A percentile compares a stretch with the other conserved stretches of the same genome.
These are phyloP conservation scores for Solanum rostratum DNA, from an alignment of 257 asterid species.

Conservation along the genomic window DNA sequence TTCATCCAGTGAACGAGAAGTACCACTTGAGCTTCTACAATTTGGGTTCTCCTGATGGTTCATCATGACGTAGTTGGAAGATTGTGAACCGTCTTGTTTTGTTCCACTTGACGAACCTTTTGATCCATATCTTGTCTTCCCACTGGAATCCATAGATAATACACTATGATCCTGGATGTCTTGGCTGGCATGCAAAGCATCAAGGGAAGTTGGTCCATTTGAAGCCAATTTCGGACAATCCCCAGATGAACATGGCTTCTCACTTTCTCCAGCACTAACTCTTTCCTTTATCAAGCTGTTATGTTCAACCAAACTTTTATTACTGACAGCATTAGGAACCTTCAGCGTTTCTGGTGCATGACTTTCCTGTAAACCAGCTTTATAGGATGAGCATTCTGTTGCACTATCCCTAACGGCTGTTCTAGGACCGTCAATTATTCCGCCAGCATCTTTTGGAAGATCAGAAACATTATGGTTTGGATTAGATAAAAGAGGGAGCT, in stretches of 20 bases:
- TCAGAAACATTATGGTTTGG: slow-evolving; percentile 18
- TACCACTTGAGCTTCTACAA: slow-evolving; percentile 27
- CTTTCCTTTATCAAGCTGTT: slow-evolving; percentile 31
- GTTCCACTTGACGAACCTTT: slow-evolving; percentile 28
- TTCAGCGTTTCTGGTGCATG: slow-evolving; percentile 29
- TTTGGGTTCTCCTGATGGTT: slow-evolving; percentile 24
- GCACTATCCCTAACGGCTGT: slow-evolving; percentile 12
- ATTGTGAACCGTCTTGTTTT: slow-evolving; percentile 45
- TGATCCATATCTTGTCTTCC: slow-evolving; percentile 52
- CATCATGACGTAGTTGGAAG: slow-evolving; percentile 35
- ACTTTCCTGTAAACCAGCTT: slow-evolving; percentile 42
- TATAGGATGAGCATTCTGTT: slow-evolving; percentile 24
- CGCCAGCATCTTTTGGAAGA: slow-evolving; percentile 25
- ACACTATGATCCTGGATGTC: slow-evolving; percentile 28
- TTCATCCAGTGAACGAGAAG: slow-evolving; percentile 31
- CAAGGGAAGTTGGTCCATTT: slow-evolving; percentile 37
- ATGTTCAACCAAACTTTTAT: slow-evolving; percentile 20
- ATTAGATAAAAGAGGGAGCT: slow-evolving; percentile 64
- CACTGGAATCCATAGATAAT: slow-evolving; percentile 19
- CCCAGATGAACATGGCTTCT: slow-evolving; percentile 27
- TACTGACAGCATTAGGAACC: slow-evolving; percentile 28
- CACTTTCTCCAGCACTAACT: slow-evolving; percentile 17
- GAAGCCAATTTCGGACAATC: slow-evolving; percentile 23
- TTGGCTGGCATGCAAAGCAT: slow-evolving; percentile 28
- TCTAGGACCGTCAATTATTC: slow-evolving; percentile 2